Base-by-base conservation (phyloP, 306 rosid genomes). In the Vigna angularis region DNA sequence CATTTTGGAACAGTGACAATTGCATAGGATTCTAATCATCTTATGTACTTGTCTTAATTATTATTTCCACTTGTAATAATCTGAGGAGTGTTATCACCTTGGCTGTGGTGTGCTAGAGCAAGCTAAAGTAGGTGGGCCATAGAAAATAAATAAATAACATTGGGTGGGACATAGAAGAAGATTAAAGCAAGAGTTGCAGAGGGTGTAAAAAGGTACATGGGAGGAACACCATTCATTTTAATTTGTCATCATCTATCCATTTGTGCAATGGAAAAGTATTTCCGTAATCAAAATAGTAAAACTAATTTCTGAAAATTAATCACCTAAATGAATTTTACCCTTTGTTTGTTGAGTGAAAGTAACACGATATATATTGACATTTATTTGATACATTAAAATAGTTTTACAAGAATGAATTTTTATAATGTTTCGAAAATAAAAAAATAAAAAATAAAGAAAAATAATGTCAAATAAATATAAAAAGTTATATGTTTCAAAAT, bases 11-110 rank as follows among this genome's bases (percentile, higher is more conserved):
- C 57, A 79, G 75, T 61, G 77, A 75, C 81, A 75, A 85, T 80
- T 66, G 83, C 98, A 91, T 95, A 85, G 99, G 98, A 95, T 95
- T 89, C 98, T 87, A 61, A 61, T 61, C 42, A 61, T 61, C 66
- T 15, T 49, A 57, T 80, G 42, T 24, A 45, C 65, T 65, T 47
- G 28, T 28, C 75, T 75, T 26, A 47, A 57, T 67, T 61, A 72
- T 45, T 30, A 5, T 30, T 83, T 66, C 80, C 77, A 80, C 83
- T 13, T 88, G 81, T 83, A 67, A 85, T 83, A 82, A 77, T 76
- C 77, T 82, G 71, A 83, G 22, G 76, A 68, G 71, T 78, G 84
- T 85, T 75, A 59, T 83, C 70, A 86, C 86, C 70, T 84, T 84
- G 51, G 34, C 79, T 77, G 9, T 81, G 32, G 88, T 57, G 78